Evolutionary conservation across 208 protist genomes (phyloP).

Genomic region (Trypanosoma congolense): DNA sequence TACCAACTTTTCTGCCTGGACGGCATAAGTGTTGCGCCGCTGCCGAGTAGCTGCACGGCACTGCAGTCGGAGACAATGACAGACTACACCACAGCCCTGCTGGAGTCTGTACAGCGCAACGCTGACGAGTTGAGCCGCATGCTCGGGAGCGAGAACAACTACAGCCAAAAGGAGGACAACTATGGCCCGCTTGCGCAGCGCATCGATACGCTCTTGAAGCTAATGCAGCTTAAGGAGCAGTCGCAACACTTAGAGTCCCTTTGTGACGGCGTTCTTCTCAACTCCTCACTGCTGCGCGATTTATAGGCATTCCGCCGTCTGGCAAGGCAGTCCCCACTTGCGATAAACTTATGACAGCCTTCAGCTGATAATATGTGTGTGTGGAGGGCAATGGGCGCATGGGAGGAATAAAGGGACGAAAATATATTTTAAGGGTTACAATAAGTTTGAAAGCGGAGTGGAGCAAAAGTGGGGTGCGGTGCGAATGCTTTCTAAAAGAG

Average conservation of each 20-base stretch:
- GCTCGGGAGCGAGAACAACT: slow-evolving; percentile 38
- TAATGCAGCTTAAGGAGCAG: slow-evolving; percentile 56
- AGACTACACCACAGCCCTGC: slow-evolving; percentile 48
- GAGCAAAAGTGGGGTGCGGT: not conserved
- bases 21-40: slow-evolving; percentile 17
- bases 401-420: too few relatives aligned
- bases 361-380: too few relatives aligned
- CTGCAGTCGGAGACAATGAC: slow-evolving; percentile 36
- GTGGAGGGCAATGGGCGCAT: too few relatives aligned
- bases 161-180: slow-evolving; percentile 34
- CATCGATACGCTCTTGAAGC: slow-evolving; percentile 42
- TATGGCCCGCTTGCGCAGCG: slow-evolving; percentile 37
- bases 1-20: slow-evolving; percentile 53
- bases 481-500: too few relatives aligned
- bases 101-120: slow-evolving; percentile 46
- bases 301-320: slow-evolving; percentile 14
- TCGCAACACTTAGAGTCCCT: slow-evolving; percentile 60
- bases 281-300: slow-evolving; percentile 32
- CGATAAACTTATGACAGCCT: too few relatives aligned
- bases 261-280: slow-evolving; percentile 48
- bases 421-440: too few relatives aligned
- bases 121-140: slow-evolving; percentile 25
- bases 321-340: slow-evolving; percentile 1
- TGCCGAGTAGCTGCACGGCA: slow-evolving; percentile 31
- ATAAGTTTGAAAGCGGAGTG: not conserved